Percentiles rank a stretch among this genome's conserved stretches.
Evolutionary conservation across 805 yeast species (phyloP).

Genomic region (Tetrapisispora arboricola): DNA sequence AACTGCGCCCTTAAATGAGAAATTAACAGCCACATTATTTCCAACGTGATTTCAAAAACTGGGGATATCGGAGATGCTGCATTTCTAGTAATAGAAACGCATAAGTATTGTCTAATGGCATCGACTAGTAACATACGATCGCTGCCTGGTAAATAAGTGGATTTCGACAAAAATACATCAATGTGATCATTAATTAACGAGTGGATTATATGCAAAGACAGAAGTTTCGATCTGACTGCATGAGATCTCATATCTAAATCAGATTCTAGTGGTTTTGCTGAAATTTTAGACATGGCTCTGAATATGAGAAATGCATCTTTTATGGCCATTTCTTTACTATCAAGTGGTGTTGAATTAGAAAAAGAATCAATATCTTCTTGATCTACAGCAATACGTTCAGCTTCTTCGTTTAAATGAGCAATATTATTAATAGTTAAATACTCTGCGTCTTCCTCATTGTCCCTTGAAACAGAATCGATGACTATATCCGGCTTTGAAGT

Average conservation of each 20-base stretch:
- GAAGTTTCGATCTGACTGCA: constrained; percentile 79
- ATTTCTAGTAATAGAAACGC: constrained; percentile 76
- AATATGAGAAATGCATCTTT: constrained; percentile 90
- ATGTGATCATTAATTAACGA: constrained; percentile 78
- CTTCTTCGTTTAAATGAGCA: constrained; percentile 47
- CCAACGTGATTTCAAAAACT: constrained; percentile 82
- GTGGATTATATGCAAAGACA: constrained; percentile 81
- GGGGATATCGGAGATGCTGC: constrained; percentile 89
- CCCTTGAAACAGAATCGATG: constrained; percentile 11
- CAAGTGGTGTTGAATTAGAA: constrained; percentile 2
- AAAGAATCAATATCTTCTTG: constrained; percentile 10
- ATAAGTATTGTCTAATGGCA: constrained; percentile 74
- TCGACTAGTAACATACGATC: constrained; percentile 57
- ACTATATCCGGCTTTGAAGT: constrained; percentile 8
- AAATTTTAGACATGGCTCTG: constrained; percentile 89
- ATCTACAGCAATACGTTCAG: constrained; percentile 43
- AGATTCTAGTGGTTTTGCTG: constrained; percentile 73
- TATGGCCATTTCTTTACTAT: constrained; percentile 53
- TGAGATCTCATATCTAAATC: constrained; percentile 83
- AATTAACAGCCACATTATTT: constrained; percentile 84
- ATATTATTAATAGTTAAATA: constrained; percentile 51
- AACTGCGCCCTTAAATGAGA: constrained; percentile 78
- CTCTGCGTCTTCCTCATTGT: constrained; percentile 9
- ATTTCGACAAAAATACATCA: constrained; percentile 59
- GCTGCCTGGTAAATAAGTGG: constrained; percentile 43